Percentiles rank a stretch among this genome's conserved stretches.
These are phyloP conservation scores for Sutorius australiensis DNA, from an alignment of 768 basidiomycete genomes.

Conservation along the genomic window DNA sequence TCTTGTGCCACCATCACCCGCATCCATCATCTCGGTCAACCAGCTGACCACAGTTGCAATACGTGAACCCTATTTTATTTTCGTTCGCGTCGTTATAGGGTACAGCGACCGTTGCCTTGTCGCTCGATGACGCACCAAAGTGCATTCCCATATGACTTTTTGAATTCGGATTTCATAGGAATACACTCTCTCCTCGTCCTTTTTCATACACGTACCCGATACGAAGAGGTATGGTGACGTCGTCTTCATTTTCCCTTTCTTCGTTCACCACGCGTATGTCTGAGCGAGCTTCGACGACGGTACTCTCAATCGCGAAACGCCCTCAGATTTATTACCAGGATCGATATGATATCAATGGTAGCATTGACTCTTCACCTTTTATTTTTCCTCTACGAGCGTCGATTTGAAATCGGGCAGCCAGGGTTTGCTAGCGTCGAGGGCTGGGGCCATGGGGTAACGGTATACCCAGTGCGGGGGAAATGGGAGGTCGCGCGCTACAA, in stretches of 20 bases:
- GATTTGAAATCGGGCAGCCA: neutral
- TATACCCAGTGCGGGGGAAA: neutral
- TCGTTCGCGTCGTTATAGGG: neutral
- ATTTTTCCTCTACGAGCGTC: neutral
- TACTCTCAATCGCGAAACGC: constrained; percentile 11
- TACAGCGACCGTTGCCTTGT: constrained; percentile 5
- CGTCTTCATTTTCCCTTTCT: neutral
- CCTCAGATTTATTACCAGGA: constrained; percentile 6
- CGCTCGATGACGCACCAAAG: neutral
- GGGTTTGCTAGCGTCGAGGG: neutral
- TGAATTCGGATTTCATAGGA: too few species aligned
- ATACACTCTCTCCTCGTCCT: neutral
- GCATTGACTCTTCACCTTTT: neutral
- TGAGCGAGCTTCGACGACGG: neutral
- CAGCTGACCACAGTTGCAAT: neutral
- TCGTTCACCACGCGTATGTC: neutral
- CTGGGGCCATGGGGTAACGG: neutral
- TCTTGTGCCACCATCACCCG: neutral
- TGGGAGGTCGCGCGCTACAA: neutral
- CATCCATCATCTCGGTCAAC: neutral
- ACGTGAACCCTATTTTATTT: constrained; percentile 2
- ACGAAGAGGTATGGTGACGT: neutral
- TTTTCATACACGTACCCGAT: neutral
- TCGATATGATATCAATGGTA: neutral
- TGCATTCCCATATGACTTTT: neutral